Evolutionary conservation across 2,329 filamentous ascomycete genomes (phyloP).

Genomic region (Davidsoniella eucalypti): DNA sequence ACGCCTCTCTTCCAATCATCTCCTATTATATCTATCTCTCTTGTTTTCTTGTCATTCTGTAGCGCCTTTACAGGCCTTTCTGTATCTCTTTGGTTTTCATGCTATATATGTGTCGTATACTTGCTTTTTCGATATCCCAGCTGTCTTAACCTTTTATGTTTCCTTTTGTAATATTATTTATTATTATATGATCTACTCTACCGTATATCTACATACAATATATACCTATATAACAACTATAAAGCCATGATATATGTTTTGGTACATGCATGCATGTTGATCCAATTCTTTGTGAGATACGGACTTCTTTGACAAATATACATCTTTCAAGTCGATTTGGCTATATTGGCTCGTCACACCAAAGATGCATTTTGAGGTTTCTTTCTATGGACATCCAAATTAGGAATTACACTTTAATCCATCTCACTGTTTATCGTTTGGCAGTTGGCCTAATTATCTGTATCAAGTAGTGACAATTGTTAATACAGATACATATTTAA

Average conservation of each 20-base stretch:
- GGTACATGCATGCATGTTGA: no score
- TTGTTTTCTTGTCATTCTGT: background rate
- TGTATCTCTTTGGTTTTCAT: background rate
- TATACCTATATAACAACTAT: background rate
- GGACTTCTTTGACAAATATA: no score
- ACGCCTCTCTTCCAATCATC: background rate
- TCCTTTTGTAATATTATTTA: background rate
- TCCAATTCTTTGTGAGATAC: no score
- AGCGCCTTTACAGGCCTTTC: background rate
- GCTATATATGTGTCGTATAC: background rate
- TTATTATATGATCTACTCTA: background rate
- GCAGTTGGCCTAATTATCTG: no score
- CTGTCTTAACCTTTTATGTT: background rate
- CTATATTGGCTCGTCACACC: no score
- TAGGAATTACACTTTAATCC: no score
- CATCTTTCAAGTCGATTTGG: no score
- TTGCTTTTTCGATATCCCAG: background rate
- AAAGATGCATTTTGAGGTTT: no score
- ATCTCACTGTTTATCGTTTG: no score
- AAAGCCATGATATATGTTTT: background rate
- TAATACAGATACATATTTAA: no score
- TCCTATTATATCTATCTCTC: background rate
- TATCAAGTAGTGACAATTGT: no score
- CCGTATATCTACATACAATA: background rate
- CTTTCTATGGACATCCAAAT: no score